Base-by-base conservation (phyloP, 2,329 filamentous ascomycete species). In the Blumeria hordei region DNA sequence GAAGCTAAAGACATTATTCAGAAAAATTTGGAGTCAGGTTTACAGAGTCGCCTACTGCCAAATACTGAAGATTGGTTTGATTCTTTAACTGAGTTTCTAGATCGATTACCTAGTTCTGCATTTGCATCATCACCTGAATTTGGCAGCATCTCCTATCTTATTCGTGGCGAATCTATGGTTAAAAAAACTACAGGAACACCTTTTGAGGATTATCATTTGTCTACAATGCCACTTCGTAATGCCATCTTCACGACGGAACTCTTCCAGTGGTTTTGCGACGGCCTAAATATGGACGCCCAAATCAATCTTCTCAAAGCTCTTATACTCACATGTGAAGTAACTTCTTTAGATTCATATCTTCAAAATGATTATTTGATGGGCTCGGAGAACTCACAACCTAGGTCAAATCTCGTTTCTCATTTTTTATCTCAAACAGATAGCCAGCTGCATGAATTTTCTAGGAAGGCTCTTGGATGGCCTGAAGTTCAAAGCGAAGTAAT, bases 221-320 rank as follows among this genome's bases (percentile, higher is more conserved):
- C 80, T 35, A 86, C 86, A 1, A 71, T 84, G 55, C 78, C 86
- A 0, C 76, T 85, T 12, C 75, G 90, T 55, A 84, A 93, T 70
- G 78, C 82, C 0, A 72, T 82, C 52, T 94, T 88, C 64, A 75
- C 78, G 0, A 71, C 73, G 6, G 74, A 73, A 52, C 64, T 92
- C 0, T 35, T 53, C 44, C 14, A 37, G 16, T 28, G 51, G 9
- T 60, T 69, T 2, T 55, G 73, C 0, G 60, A 68, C 0, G 60
- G 65, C 0, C 58, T 77, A 0, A 69, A 74, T 0, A 61, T 63
- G 1, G 63, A 68, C 1, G 67, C 69, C 18, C 71, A 72, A 54
- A 65, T 72, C 8, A 73, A 80, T 55, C 61, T 78, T 1, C 54
- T 80, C 1, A 72, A 73, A 57, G 67, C 74, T 0, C 68, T 79